phyloP scores from a whole-genome alignment of 768 basidiomycete genomes.

The Leccinum subtestaceum region DNA sequence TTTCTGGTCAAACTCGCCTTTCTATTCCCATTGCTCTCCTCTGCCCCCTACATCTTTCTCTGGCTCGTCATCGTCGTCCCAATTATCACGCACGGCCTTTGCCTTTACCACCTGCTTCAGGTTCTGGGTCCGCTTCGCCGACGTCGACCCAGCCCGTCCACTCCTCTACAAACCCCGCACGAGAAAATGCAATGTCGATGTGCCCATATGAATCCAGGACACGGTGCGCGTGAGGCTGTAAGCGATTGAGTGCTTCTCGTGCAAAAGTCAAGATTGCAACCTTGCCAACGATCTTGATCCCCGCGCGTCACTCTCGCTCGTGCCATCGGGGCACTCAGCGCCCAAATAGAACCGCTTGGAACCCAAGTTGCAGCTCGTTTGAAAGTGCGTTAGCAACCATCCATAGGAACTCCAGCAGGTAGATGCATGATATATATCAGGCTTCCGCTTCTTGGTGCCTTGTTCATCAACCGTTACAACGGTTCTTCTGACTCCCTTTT shows the following conservation, averaged over 20 bases:
- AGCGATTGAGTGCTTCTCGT: conserved; percentile 8
- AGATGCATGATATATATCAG: conserved; percentile 43
- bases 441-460: conserved; percentile 34
- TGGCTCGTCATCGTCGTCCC: conserved; percentile 45
- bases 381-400: conserved; percentile 69
- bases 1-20: background rate
- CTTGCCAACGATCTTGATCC: conserved; percentile 18
- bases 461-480: conserved; percentile 45
- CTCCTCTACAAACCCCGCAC: background rate
- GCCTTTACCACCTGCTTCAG: background rate
- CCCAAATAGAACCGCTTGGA: too few species aligned
- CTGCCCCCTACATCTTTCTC: background rate
- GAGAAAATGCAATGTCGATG: too few species aligned
- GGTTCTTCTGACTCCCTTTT: conserved; percentile 36
- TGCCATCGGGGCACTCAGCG: conserved; percentile 3
- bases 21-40: background rate
- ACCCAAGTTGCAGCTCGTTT: conserved; percentile 16
- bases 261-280: background rate
- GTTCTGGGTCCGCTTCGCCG: background rate
- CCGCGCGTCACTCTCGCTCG: conserved; percentile 8
- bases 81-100: conserved; percentile 43
- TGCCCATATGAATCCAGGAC: background rate
- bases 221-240: background rate
- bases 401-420: conserved; percentile 61
- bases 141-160: conserved; percentile 1